Evolutionary conservation across 495 filamentous ascomycete genomes (phyloP).

Genomic region (Hypoxylon subgilvum): DNA sequence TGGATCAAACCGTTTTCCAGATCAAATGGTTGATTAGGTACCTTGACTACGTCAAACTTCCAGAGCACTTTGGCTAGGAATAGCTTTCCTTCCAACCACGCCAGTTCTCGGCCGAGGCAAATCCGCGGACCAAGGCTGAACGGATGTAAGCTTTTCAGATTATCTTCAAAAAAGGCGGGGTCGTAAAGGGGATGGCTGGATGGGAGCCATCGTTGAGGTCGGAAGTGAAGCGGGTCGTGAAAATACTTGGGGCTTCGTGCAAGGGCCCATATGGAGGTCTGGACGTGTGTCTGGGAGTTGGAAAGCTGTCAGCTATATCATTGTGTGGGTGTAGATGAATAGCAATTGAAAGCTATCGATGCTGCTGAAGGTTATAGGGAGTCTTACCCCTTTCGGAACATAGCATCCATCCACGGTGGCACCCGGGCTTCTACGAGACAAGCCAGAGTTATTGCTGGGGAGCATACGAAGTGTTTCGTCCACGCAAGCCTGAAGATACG

Average conservation of each 20-base stretch:
- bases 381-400: slow-evolving; percentile 36
- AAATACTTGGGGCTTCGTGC: slow-evolving; percentile 24
- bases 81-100: slow-evolving; percentile 30
- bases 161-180: slow-evolving; percentile 17
- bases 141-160: slow-evolving; percentile 23
- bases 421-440: slow-evolving; percentile 29
- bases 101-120: slow-evolving; percentile 27
- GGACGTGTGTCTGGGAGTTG: slow-evolving; percentile 14
- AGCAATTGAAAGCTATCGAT: too few relatives aligned
- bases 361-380: slow-evolving; percentile 6
- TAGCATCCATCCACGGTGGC: slow-evolving; percentile 34
- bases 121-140: slow-evolving; percentile 33
- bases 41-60: slow-evolving; percentile 29
- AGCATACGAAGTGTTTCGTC: slow-evolving; percentile 30
- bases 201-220: slow-evolving; percentile 34
- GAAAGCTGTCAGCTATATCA: too few relatives aligned
- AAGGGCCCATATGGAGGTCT: slow-evolving; percentile 14
- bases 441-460: slow-evolving; percentile 3
- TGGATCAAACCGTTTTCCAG: slow-evolving; percentile 21
- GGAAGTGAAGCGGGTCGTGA: slow-evolving; percentile 20
- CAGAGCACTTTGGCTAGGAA: slow-evolving; percentile 41
- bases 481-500: slow-evolving; percentile 27
- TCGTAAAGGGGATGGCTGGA: slow-evolving; percentile 26
- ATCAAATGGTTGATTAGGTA: slow-evolving; percentile 1
- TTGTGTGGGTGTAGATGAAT: too few relatives aligned